Conservation (phyloP, 1,284 basidiomycete species). For the Testicularia cyperi region DNA sequence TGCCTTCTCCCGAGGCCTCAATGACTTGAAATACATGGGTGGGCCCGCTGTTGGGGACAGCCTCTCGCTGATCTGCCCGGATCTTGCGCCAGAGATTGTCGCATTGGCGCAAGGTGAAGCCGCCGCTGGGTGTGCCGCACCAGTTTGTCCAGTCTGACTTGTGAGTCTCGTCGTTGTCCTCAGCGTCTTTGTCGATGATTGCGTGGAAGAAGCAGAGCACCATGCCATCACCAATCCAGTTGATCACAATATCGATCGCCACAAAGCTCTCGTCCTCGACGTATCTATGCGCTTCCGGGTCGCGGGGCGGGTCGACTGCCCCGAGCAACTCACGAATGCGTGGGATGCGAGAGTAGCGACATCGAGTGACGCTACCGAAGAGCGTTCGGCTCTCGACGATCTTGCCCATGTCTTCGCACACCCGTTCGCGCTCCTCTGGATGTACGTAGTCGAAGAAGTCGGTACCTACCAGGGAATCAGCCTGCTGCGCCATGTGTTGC, state of each 20-base stretch:
- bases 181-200: conserved; percentile 68
- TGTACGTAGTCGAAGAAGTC: conserved; percentile 83
- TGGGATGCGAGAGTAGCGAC: conserved; percentile 63
- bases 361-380: conserved; percentile 87
- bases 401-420: conserved; percentile 68
- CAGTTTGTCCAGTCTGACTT: conserved; percentile 88
- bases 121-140: conserved; percentile 73
- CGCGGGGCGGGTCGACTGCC: conserved; percentile 58
- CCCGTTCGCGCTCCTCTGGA: conserved; percentile 72
- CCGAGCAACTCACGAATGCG: conserved; percentile 63
- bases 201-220: conserved; percentile 95
- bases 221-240: conserved; percentile 86
- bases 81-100: conserved; percentile 36
- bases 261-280: conserved; percentile 78
- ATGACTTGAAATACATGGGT: conserved; percentile 79
- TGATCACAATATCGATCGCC: conserved; percentile 87
- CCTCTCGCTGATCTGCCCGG: conserved; percentile 7
- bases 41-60: conserved; percentile 38
- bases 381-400: conserved; percentile 78
- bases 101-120: conserved; percentile 59
- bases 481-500: conserved; percentile 74
- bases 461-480: conserved; percentile 70
- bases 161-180: conserved; percentile 76
- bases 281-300: conserved; percentile 69
- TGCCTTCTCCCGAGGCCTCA: conserved; percentile 64